Conservation (phyloP, 129 eudicot species). For the Logfia minima region DNA sequence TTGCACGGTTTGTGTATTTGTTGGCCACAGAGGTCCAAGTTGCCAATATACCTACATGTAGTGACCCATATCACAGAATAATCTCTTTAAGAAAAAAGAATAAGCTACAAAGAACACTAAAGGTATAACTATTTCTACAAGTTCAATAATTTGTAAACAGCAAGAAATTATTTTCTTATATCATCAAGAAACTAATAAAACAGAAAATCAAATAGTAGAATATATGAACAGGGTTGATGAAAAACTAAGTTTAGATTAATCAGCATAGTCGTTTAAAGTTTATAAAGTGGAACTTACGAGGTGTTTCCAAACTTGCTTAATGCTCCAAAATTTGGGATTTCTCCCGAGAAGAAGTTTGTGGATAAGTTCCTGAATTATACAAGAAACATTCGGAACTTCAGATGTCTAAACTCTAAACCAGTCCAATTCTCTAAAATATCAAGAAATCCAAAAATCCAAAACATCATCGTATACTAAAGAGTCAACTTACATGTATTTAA, state of each 20-base stretch:
- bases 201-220: not conserved
- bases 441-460: not conserved
- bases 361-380: conserved; percentile 67
- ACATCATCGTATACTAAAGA: not conserved
- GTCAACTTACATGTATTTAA: conserved; percentile 64
- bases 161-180: not conserved
- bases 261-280: not conserved
- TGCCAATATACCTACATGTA: conserved; percentile 78
- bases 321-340: conserved; percentile 82
- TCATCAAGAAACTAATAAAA: not conserved
- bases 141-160: not conserved
- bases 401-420: not conserved
- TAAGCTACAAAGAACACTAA: not conserved
- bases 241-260: not conserved
- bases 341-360: conserved; percentile 83
- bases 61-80: conserved; percentile 29
- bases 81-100: conserved; percentile 4
- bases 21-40: conserved; percentile 90
- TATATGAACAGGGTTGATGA: conserved; percentile 8
- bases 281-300: conserved; percentile 54
- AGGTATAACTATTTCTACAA: not conserved
- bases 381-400: not conserved
- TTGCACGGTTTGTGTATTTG: conserved; percentile 86
- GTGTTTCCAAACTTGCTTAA: conserved; percentile 68
- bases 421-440: not conserved